Base-by-base conservation (phyloP, 352 stramenopile species). In the Pythium scleroteichum region DNA sequence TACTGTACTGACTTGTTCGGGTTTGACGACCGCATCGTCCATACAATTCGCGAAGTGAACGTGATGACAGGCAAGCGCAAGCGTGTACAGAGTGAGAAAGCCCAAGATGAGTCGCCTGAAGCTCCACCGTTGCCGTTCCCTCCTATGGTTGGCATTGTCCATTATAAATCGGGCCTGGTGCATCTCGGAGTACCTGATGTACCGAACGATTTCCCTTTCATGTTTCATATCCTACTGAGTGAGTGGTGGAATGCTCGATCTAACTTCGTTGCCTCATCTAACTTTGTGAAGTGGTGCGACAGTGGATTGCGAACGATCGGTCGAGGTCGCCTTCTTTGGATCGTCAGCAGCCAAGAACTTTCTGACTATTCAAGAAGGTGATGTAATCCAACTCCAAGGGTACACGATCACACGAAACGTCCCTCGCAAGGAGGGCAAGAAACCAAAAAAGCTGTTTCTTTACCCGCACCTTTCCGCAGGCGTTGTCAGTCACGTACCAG, bases 271-370 rank as follows among this genome's bases (percentile, higher is more conserved):
- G n/a, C n/a, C n/a, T n/a, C n/a, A n/a, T n/a, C n/a, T n/a, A n/a
- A n/a, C n/a, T n/a, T n/a, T n/a, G n/a, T n/a, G n/a, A n/a, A n/a
- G n/a, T 50, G 16, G 23, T 50, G 22, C 20, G 4, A 29, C 5
- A 91, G 82, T 74, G 17, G 82, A 91, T 55, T n/a, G 49, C 7
- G 58, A 61, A 2, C 66, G 63, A 0, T 72, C 66, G 0, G 64
- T 84, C 9, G 82, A 89, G 55, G 55, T 89, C 14, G 69, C 79
- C n/a, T 91, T 91, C 51, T 85, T 85, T 17, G 82, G 82, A 0
- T 78, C 79, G 2, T 83, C 82, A 74, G 87, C 76, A 13, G 79
- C 78, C 1, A 79, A 74, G 39, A 80, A 82, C 59, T 88, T 78
- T 57, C 29, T 78, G 14, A 58, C 62, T 0, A 50, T 91, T 24